These are phyloP conservation scores for Peronosclerospora sorghi DNA, from an alignment of 352 stramenopile species.

Conservation along the genomic window DNA sequence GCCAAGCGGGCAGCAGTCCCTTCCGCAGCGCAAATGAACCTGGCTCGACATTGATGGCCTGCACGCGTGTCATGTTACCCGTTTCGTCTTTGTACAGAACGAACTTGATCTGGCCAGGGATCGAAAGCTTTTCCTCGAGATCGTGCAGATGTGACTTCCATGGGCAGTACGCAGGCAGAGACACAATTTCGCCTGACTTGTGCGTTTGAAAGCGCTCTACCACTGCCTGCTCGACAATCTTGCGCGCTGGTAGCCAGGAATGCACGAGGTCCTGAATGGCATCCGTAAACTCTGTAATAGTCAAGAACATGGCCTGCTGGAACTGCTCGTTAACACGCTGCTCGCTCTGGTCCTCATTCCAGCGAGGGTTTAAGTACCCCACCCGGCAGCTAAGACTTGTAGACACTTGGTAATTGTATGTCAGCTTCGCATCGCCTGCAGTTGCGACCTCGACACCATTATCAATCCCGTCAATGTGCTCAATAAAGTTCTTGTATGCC, in stretches of 20 bases:
- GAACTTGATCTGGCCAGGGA: slow-evolving; percentile 90
- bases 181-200: slow-evolving; percentile 89
- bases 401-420: slow-evolving; percentile 67
- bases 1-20: slow-evolving; percentile 85
- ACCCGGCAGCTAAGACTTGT: slow-evolving; percentile 84
- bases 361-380: slow-evolving; percentile 89
- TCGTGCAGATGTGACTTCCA: slow-evolving; percentile 97
- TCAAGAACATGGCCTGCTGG: slow-evolving; percentile 90
- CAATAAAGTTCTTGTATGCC: slow-evolving; percentile 94
- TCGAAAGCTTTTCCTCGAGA: slow-evolving; percentile 88
- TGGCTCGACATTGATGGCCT: slow-evolving; percentile 91
- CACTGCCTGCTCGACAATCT: slow-evolving; percentile 89
- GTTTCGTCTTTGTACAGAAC: slow-evolving; percentile 93
- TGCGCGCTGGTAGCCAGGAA: slow-evolving; percentile 89
- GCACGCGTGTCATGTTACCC: slow-evolving; percentile 90
- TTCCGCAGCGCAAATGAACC: slow-evolving; percentile 91
- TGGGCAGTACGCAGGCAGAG: slow-evolving; percentile 85
- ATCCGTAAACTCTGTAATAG: slow-evolving; percentile 90
- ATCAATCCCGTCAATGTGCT: slow-evolving; percentile 98
- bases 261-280: slow-evolving; percentile 87
- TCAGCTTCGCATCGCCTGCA: slow-evolving; percentile 18
- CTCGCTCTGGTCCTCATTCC: slow-evolving; percentile 90
- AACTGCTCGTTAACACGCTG: slow-evolving; percentile 86
- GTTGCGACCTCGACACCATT: slow-evolving; percentile 90
- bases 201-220: slow-evolving; percentile 81